Evolutionary conservation across 1,284 basidiomycete species (phyloP), one percentile per base, ranked within the genome.

Genomic region (Entoloma clypeatum): DNA sequence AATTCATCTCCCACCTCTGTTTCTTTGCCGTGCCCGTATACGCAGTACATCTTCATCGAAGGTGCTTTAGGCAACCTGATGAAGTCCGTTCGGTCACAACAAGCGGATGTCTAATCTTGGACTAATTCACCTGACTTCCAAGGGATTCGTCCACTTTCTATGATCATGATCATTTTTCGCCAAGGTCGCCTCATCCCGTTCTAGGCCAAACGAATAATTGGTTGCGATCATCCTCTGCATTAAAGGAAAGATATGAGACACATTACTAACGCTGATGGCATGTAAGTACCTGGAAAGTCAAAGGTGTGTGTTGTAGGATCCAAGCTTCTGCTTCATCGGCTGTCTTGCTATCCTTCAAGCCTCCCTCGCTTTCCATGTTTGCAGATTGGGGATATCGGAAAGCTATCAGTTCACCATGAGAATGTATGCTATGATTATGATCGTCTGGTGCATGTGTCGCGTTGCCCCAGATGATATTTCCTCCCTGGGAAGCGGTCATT

Each of bases 1-100:
- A 14, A 73, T 55, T 33, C n/a, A n/a, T n/a, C n/a, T n/a, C n/a
- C n/a, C n/a, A 85, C 86, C 75, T 97, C 96, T 0, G 96, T 99
- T 53, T 94, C 87, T 60, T 98, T 98, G 14, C 96, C 96, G 51
- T 92, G 86, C 0, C 95, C 96, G 63, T 99, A 98, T 7, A 94
- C 75, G 54, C 95, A 98, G 63, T 86, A 91, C 16, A 97, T 82
- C 61, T 88, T 93, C 84, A 97, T 89, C 1, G 83, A 87, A 0
- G 94, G 94, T 0, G 95, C 95, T 36, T 84, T 68, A 0, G 95
- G 95, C n/a, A 92, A 68, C 55, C 86, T 89, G 48, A 22, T 23
- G 17, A 22, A 1, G 16, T 19, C 23, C 11, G 5, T 26, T 14
- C 30, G 24, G 31, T 26, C 22, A 35, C 19, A 31, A 26, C 10